phyloP scores from a whole-genome alignment of 2,329 filamentous ascomycete species.

The Cytospora piceae region DNA sequence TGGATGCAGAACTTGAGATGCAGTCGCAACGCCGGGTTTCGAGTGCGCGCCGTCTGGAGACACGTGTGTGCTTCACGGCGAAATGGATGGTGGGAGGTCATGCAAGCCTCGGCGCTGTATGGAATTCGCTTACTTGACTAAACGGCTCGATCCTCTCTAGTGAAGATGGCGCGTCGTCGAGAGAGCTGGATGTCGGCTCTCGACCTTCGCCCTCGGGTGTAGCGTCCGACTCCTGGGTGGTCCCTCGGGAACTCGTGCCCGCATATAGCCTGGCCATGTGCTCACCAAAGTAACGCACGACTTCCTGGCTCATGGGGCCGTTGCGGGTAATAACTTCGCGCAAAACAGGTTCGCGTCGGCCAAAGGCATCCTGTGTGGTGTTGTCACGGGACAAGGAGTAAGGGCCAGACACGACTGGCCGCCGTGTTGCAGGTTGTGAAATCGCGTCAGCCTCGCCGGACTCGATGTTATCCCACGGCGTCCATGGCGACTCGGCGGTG shows the following conservation, averaged over 20 bases:
- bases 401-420: constrained; percentile 8
- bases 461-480: constrained; percentile 21
- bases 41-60: background rate
- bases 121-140: constrained; percentile 27
- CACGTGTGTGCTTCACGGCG: background rate
- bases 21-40: background rate
- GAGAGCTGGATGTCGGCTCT: constrained; percentile 6
- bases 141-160: constrained; percentile 11
- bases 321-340: constrained; percentile 24
- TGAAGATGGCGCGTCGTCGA: background rate
- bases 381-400: constrained; percentile 9
- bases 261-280: constrained; percentile 29
- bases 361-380: constrained; percentile 18
- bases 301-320: constrained; percentile 27
- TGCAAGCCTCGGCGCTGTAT: constrained; percentile 5
- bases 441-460: constrained; percentile 8
- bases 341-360: constrained; percentile 14
- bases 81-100: background rate
- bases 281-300: constrained; percentile 27
- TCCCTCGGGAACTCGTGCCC: constrained; percentile 21
- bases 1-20: background rate
- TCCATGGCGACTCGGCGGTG: constrained; percentile 15
- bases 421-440: constrained; percentile 9
- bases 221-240: constrained; percentile 10
- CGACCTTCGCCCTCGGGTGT: background rate